Evolutionary conservation across 306 rosid genomes (phyloP).

Genomic region (Begonia peltatifolia): DNA sequence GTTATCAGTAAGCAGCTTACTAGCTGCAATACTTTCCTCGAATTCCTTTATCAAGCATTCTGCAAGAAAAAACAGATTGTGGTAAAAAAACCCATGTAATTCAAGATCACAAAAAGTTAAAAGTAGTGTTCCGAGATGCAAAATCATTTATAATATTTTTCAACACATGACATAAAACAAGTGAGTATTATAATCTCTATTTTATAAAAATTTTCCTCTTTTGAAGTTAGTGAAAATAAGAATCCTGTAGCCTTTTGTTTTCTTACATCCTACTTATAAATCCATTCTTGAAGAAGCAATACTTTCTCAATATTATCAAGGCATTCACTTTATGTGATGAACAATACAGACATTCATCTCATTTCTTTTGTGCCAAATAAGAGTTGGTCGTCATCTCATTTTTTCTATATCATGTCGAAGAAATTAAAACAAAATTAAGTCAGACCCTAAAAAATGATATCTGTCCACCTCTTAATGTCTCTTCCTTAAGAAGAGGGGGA

Average conservation of each 20-base stretch:
- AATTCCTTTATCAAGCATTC: constrained; percentile 48
- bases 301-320: neutral
- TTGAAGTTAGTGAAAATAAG: too few species aligned
- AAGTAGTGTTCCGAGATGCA: neutral
- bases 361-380: neutral
- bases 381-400: neutral
- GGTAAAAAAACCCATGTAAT: constrained; percentile 4
- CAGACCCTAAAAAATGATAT: neutral
- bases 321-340: neutral
- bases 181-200: too few species aligned
- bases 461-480: too few species aligned
- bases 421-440: neutral
- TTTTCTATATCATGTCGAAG: neutral
- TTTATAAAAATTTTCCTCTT: too few species aligned
- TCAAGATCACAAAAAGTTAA: neutral
- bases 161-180: too few species aligned
- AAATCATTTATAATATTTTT: neutral
- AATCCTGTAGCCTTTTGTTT: neutral
- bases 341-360: too few species aligned
- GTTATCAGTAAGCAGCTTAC: constrained; percentile 40
- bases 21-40: constrained; percentile 39
- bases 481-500: neutral
- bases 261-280: neutral
- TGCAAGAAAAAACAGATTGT: constrained; percentile 19
- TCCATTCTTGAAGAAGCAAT: neutral